Evolutionary conservation across 139 green algal genomes (phyloP).

Genomic region (Chlamydomonas sphaeroides): DNA sequence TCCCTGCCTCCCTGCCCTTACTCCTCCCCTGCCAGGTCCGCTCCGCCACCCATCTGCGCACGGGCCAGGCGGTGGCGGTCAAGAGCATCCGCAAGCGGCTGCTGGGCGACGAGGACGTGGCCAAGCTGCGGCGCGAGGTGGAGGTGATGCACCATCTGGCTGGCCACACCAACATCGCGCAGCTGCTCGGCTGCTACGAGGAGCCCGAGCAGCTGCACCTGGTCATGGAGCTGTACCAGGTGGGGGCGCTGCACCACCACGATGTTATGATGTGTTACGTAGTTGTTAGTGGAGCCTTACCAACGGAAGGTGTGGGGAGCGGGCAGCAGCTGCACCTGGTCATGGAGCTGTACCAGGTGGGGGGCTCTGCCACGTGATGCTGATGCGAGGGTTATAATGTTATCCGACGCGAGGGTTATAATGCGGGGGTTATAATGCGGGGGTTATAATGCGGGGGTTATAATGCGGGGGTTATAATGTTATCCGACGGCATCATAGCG

Average conservation of each 20-base stretch:
- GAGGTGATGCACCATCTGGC: conserved; percentile 92
- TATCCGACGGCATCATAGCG: too few species aligned
- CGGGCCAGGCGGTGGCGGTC: conserved; percentile 76
- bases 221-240: conserved; percentile 70
- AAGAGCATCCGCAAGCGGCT: conserved; percentile 90
- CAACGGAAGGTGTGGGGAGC: too few species aligned
- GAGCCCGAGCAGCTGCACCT: conserved; percentile 42
- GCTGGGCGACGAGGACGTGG: conserved; percentile 66
- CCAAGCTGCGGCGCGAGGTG: conserved; percentile 79
- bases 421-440: too few species aligned
- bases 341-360: too few species aligned
- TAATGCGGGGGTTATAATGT: too few species aligned
- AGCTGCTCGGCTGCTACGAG: conserved; percentile 47
- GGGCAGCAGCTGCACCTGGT: conserved; percentile 42
- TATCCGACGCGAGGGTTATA: too few species aligned
- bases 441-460: too few species aligned
- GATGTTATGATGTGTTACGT: conserved; percentile 49
- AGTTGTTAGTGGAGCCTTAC: neutral
- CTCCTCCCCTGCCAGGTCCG: conserved; percentile 21
- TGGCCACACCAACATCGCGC: conserved; percentile 57
- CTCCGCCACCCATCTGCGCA: conserved; percentile 31
- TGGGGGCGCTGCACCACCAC: conserved; percentile 41
- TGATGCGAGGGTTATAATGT: too few species aligned
- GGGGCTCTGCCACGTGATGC: too few species aligned
- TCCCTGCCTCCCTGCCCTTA: too few species aligned